Base-by-base conservation (phyloP, 2,329 filamentous ascomycete species). In the Purpureocillium lavendulum region DNA sequence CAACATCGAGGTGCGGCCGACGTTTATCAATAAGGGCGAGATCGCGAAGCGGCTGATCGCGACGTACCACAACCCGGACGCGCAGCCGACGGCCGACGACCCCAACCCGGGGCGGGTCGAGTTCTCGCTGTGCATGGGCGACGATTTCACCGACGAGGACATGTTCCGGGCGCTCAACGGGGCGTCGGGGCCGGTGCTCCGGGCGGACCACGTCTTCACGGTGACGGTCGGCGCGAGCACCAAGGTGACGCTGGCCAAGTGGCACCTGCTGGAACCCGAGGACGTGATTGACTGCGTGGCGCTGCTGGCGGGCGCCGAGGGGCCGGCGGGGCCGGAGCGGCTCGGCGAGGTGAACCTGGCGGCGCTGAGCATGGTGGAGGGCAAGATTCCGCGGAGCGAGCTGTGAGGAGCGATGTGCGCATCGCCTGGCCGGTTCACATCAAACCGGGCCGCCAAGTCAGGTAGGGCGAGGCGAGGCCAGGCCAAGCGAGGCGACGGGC, bases 71-170 rank as follows among this genome's bases (percentile, higher is more conserved):
- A 64, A 63, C 41, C 66, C 55, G 4, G 64, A 69, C 7, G 66
- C 63, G 2, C 60, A 61, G 2, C 69, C 70, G 4, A 65, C 62
- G 3, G 63, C 65, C 2, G 67, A 67, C 4, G 69, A 63, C 36
- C 52, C 53, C 5, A 54, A 55, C 18, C 52, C 58, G 5, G 63
- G 78, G 37, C 74, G 75, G 39, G 76, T 89, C 0, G 87, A 90
- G 50, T 96, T 97, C 55, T 80, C 94, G 10, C 71, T 97, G 38
- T 98, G 92, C 61, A 67, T 89, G 45, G 92, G 92, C 32, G 92
- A 98, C 60, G 92, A 98, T 56, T 94, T 92, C 51, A 98, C 92
- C 6, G 92, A 98, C 57, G 92, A 98, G 73, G 90, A 94, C 82
- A 81, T 82, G 78, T 97, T 97, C 77, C 84, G 87, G 40, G 82